These are phyloP conservation scores for Penicillium sp. DNA, from an alignment of 2,329 filamentous ascomycete genomes.

Conservation along the genomic window DNA sequence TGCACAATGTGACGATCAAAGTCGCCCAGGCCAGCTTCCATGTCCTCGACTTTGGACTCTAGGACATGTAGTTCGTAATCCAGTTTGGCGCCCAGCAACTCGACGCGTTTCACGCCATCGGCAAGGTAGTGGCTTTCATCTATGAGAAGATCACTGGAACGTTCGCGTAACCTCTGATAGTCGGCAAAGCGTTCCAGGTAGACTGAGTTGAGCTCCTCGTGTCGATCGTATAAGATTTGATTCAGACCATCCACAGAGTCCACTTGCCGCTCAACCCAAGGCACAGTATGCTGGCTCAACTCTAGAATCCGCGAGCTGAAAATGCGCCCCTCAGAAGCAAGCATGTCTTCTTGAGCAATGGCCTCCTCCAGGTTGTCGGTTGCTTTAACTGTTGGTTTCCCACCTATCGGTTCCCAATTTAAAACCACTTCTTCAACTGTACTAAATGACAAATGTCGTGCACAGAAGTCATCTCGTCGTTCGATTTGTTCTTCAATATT, in stretches of 20 bases:
- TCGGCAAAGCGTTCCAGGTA: constrained; percentile 70
- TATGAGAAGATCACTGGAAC: constrained; percentile 66
- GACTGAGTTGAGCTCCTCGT: constrained; percentile 63
- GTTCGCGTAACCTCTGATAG: constrained; percentile 66
- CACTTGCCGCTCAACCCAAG: constrained; percentile 47
- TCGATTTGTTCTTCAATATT: constrained; percentile 17
- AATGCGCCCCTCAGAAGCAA: constrained; percentile 38
- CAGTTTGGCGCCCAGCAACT: constrained; percentile 76
- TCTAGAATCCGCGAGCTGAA: constrained; percentile 39
- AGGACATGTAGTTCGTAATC: constrained; percentile 88
- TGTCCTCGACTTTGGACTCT: constrained; percentile 77
- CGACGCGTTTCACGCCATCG: constrained; percentile 74
- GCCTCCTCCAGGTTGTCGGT: constrained; percentile 43
- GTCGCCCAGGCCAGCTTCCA: constrained; percentile 76
- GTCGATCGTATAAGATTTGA: constrained; percentile 60
- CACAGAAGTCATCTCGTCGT: constrained; percentile 33
- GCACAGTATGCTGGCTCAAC: constrained; percentile 38
- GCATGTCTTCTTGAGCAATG: constrained; percentile 40
- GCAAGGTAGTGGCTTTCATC: constrained; percentile 67
- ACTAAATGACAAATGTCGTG: constrained; percentile 49
- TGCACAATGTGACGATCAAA: constrained; percentile 77
- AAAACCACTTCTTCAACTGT: constrained; percentile 48
- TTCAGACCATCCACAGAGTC: constrained; percentile 59
- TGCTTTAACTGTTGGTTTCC: constrained; percentile 31
- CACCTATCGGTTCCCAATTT: constrained; percentile 34